These are phyloP conservation scores for Leavenworthia alabamica DNA, from an alignment of 345 rosid species.

Conservation along the genomic window DNA sequence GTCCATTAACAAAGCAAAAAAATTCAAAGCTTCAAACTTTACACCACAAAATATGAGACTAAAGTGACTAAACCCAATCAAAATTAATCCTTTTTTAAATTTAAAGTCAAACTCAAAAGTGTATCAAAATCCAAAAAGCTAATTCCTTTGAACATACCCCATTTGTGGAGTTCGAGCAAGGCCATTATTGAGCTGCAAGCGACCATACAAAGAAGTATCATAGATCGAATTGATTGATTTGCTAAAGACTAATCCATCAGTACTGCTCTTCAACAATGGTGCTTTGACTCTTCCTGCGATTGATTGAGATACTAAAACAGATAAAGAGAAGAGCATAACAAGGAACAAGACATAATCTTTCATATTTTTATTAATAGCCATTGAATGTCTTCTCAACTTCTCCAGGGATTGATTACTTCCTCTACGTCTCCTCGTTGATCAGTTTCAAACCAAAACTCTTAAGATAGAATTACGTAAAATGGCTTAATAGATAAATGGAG, in stretches of 20 bases:
- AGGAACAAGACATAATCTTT: constrained; percentile 1
- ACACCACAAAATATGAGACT: not conserved
- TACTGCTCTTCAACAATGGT: constrained; percentile 36
- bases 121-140: not conserved
- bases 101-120: not conserved
- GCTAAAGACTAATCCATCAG: constrained; percentile 34
- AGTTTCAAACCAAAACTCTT: not conserved
- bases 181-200: constrained; percentile 76
- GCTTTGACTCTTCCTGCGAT: constrained; percentile 42
- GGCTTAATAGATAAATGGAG: not conserved
- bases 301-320: constrained; percentile 27
- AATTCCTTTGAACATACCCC: constrained; percentile 46
- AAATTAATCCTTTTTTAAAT: not conserved
- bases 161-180: constrained; percentile 86
- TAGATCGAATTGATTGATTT: constrained; percentile 43
- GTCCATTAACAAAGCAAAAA: constrained; percentile 29
- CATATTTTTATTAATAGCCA: constrained; percentile 21
- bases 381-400: not conserved
- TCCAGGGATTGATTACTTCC: not conserved
- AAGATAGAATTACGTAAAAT: not conserved
- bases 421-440: not conserved
- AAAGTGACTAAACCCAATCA: not conserved
- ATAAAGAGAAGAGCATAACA: constrained; percentile 24
- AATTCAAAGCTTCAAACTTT: not conserved
- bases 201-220: constrained; percentile 72